Evolutionary conservation across 2,329 filamentous ascomycete species (phyloP).

Genomic region (Aspergillus texensis): DNA sequence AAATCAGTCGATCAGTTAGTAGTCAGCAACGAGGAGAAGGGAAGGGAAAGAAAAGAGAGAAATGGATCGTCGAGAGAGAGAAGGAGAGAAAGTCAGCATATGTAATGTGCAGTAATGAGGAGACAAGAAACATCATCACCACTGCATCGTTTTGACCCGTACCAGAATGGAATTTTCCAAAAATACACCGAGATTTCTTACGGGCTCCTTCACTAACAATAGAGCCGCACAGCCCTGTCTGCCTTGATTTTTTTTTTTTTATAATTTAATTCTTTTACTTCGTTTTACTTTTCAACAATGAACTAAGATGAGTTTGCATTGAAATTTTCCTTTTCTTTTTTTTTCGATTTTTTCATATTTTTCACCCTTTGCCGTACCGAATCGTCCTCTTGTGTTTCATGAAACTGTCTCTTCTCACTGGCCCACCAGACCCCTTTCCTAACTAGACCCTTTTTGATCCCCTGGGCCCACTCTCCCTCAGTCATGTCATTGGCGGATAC

Average conservation of each 20-base stretch:
- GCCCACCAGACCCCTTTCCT: background rate
- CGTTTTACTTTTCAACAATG: background rate
- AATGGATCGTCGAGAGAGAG: background rate
- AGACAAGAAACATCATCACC: background rate
- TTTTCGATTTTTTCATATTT: background rate
- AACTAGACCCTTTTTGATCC: background rate
- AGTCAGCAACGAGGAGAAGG: background rate
- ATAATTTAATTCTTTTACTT: background rate
- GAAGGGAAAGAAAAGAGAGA: background rate
- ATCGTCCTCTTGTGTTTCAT: background rate
- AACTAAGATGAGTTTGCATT: background rate
- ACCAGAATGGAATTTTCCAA: background rate
- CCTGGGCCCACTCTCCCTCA: background rate
- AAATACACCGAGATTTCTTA: background rate
- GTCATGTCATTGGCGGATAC: background rate
- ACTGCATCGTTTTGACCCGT: background rate
- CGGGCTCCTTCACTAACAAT: background rate
- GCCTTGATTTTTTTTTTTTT: background rate
- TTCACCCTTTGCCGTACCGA: background rate
- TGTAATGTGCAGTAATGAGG: conserved; percentile 2
- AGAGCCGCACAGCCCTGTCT: background rate
- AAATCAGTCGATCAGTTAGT: background rate
- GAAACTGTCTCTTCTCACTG: background rate
- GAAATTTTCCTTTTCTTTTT: too few species aligned
- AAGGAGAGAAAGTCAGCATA: background rate